Conservation (phyloP, 2,329 filamentous ascomycete genomes). For the Stagonosporopsis tanaceti region DNA sequence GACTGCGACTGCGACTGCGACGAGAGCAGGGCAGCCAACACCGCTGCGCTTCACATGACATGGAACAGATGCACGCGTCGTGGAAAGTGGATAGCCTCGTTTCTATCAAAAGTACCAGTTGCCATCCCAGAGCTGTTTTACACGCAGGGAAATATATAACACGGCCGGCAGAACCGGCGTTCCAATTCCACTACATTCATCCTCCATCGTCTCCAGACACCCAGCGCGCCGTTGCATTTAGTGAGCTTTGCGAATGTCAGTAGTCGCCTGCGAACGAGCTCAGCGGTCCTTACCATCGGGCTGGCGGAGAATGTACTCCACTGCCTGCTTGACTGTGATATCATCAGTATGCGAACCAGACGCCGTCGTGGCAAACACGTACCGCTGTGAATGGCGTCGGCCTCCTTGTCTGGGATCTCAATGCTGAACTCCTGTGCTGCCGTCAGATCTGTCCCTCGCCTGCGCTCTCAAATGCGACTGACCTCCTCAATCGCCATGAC, state of each 20-base stretch:
- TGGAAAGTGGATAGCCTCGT: slow-evolving; percentile 43
- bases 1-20: neutral
- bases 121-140: slow-evolving; percentile 49
- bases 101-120: slow-evolving; percentile 49
- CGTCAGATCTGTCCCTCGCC: slow-evolving; percentile 24
- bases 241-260: slow-evolving; percentile 46
- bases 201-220: slow-evolving; percentile 28
- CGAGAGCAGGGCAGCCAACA: slow-evolving; percentile 3
- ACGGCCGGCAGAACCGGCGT: slow-evolving; percentile 43
- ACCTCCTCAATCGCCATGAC: slow-evolving; percentile 99
- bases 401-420: slow-evolving; percentile 97
- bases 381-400: slow-evolving; percentile 93
- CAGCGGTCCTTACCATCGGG: slow-evolving; percentile 77
- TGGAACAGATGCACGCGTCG: slow-evolving; percentile 1
- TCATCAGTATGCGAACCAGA: slow-evolving; percentile 43
- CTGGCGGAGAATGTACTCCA: slow-evolving; percentile 91
- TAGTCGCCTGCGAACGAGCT: neutral
- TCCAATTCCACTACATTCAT: slow-evolving; percentile 39
- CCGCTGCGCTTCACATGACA: slow-evolving; percentile 3
- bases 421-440: slow-evolving; percentile 77
- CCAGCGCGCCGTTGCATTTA: slow-evolving; percentile 32
- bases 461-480: slow-evolving; percentile 36
- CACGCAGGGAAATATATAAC: slow-evolving; percentile 50
- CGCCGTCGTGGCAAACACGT: slow-evolving; percentile 53
- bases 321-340: slow-evolving; percentile 83